These are phyloP conservation scores for Haberlea rhodopensis DNA, from an alignment of 257 asterid species.

Conservation along the genomic window DNA sequence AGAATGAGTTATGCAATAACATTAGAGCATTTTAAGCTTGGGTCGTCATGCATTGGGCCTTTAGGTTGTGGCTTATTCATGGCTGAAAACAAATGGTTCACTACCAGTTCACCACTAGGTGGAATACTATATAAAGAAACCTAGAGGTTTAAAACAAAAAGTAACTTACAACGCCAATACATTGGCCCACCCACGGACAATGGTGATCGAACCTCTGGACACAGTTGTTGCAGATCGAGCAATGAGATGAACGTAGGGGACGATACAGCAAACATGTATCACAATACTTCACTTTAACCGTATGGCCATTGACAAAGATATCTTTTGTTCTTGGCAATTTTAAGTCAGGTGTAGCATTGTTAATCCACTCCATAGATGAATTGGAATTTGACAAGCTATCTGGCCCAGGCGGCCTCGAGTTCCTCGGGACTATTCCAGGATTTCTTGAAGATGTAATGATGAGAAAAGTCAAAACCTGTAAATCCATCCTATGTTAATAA, in stretches of 20 bases:
- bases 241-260: slow-evolving; percentile 93
- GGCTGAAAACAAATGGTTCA: not conserved
- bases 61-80: not conserved
- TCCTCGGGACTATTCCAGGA: slow-evolving; percentile 86
- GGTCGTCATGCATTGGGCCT: too few species aligned
- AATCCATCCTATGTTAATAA: not conserved
- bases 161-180: slow-evolving; percentile 77
- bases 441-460: slow-evolving; percentile 70
- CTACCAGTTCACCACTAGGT: too few species aligned
- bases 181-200: slow-evolving; percentile 98
- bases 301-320: slow-evolving; percentile 57
- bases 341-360: slow-evolving; percentile 38
- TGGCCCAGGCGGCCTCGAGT: slow-evolving; percentile 51
- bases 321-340: slow-evolving; percentile 73
- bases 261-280: slow-evolving; percentile 87
- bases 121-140: not conserved
- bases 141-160: too few species aligned
- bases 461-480: slow-evolving; percentile 73
- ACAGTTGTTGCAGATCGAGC: slow-evolving; percentile 95
- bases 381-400: slow-evolving; percentile 35
- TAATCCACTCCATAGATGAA: slow-evolving; percentile 64
- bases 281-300: slow-evolving; percentile 69
- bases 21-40: too few species aligned
- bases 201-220: slow-evolving; percentile 97
- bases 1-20: too few species aligned